Percentiles rank a stretch among this genome's conserved stretches.
Conservation (phyloP, 2,329 filamentous ascomycete genomes). For the Colletotrichum lupini region DNA sequence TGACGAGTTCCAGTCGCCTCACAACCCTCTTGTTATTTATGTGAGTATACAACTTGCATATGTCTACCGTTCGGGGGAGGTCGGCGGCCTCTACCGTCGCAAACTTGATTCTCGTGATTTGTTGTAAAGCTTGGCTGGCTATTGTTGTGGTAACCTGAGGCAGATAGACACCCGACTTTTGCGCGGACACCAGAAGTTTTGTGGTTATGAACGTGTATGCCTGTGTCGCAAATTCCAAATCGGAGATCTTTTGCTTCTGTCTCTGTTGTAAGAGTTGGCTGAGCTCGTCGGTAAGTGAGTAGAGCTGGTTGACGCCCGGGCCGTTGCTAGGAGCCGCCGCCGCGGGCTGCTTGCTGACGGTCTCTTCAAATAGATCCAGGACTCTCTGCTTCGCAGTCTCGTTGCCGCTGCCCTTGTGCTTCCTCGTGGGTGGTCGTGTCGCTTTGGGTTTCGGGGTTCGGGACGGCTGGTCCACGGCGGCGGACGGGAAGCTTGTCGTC, state of each 20-base stretch:
- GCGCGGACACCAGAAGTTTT: slow-evolving; percentile 2
- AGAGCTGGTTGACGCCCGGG: not conserved
- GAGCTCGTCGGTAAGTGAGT: slow-evolving; percentile 16
- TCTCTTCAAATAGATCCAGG: slow-evolving; percentile 35
- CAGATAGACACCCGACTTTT: not conserved
- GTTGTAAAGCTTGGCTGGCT: not conserved
- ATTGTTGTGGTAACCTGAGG: slow-evolving; percentile 1
- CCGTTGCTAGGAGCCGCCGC: not conserved
- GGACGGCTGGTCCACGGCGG: slow-evolving; percentile 10
- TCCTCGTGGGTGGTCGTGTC: not conserved
- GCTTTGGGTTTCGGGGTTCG: not conserved
- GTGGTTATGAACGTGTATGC: slow-evolving; percentile 5
- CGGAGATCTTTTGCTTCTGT: not conserved
- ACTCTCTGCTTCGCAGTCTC: slow-evolving; percentile 10
- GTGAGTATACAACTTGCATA: slow-evolving; percentile 30
- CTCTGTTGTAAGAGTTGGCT: slow-evolving; percentile 6
- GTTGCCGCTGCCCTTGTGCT: not conserved
- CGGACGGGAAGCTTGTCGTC: slow-evolving; percentile 23
- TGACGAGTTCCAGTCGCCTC: slow-evolving; percentile 21
- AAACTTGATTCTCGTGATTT: slow-evolving; percentile 21
- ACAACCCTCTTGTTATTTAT: not conserved
- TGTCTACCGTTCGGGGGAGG: slow-evolving; percentile 17
- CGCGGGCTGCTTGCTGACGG: slow-evolving; percentile 17
- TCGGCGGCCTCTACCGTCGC: not conserved
- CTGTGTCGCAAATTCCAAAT: not conserved